phyloP scores from a whole-genome alignment of 2,329 filamentous ascomycete genomes.

The Diaporthe citrichinensis region DNA sequence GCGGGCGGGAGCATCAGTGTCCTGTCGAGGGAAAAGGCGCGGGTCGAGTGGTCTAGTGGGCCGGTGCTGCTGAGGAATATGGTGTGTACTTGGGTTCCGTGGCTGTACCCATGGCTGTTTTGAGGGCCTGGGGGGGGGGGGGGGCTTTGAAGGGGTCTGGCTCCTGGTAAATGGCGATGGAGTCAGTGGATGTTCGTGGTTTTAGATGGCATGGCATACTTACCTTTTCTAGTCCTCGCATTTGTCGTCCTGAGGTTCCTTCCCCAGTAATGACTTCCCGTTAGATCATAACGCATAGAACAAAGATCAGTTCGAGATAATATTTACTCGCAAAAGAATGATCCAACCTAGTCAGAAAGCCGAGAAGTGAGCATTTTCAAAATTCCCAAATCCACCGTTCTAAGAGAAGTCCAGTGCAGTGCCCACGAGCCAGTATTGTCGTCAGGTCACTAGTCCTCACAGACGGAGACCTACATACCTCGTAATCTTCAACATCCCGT shows the following conservation, averaged over 20 bases:
- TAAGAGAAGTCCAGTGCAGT: neutral
- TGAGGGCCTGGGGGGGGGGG: neutral
- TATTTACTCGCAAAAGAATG: neutral
- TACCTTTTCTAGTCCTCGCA: neutral
- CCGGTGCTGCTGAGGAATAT: conserved; percentile 11
- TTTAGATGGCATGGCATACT: neutral
- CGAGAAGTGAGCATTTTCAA: neutral
- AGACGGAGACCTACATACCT: neutral
- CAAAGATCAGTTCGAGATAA: neutral
- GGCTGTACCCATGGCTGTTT: conserved; percentile 9
- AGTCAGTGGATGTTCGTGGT: neutral
- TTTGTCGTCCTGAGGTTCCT: neutral
- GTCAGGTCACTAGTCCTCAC: neutral
- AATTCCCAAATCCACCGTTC: neutral
- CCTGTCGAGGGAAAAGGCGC: neutral
- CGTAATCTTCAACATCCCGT: neutral
- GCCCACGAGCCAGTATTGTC: neutral
- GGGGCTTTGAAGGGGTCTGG: too few relatives aligned
- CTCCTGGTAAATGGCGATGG: neutral
- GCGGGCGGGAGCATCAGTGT: conserved; percentile 23
- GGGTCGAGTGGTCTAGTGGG: neutral
- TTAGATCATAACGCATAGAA: neutral
- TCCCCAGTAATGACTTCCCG: neutral
- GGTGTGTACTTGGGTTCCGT: conserved; percentile 6
- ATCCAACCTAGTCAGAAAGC: neutral